phyloP scores from a whole-genome alignment of 164 flowering plant species.

The Amborella trichopoda region DNA sequence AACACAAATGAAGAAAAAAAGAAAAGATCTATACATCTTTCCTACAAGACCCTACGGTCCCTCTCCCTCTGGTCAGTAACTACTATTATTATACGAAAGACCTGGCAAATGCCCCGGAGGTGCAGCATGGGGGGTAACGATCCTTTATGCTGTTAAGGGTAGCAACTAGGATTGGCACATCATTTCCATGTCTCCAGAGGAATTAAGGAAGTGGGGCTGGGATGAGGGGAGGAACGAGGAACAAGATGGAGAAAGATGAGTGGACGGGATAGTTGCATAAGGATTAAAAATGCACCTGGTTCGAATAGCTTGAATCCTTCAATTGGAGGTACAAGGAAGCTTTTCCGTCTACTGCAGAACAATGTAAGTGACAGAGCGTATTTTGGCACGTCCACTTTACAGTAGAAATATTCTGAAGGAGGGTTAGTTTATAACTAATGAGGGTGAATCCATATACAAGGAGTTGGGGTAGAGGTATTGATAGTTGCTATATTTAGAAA shows the following conservation, averaged over 20 bases:
- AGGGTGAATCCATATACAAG: too few species aligned
- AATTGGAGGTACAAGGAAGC: too few species aligned
- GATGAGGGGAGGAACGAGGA: slow-evolving; percentile 1
- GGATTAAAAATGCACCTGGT: neutral
- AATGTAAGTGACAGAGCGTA: too few species aligned
- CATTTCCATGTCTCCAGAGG: slow-evolving; percentile 1
- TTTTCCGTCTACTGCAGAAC: too few species aligned
- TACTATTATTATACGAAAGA: neutral
- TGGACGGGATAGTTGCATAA: slow-evolving; percentile 1
- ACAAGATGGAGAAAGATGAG: slow-evolving; percentile 1
- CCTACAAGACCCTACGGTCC: slow-evolving; percentile 1
- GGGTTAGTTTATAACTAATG: too few species aligned
- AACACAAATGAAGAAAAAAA: too few species aligned
- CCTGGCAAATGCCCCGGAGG: neutral
- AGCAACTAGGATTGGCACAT: slow-evolving; percentile 1
- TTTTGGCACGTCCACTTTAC: too few species aligned
- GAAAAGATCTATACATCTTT: too few species aligned
- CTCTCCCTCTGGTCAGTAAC: slow-evolving; percentile 1
- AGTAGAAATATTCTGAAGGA: too few species aligned
- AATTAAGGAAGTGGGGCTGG: neutral
- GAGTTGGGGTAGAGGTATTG: too few species aligned
- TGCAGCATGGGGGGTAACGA: neutral
- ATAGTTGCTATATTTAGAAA: too few species aligned
- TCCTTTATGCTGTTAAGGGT: slow-evolving; percentile 1
- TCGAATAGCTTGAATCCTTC: slow-evolving; percentile 1